These are phyloP conservation scores for Saprolegnia parasitica DNA, from an alignment of 352 stramenopile species.

Conservation along the genomic window DNA sequence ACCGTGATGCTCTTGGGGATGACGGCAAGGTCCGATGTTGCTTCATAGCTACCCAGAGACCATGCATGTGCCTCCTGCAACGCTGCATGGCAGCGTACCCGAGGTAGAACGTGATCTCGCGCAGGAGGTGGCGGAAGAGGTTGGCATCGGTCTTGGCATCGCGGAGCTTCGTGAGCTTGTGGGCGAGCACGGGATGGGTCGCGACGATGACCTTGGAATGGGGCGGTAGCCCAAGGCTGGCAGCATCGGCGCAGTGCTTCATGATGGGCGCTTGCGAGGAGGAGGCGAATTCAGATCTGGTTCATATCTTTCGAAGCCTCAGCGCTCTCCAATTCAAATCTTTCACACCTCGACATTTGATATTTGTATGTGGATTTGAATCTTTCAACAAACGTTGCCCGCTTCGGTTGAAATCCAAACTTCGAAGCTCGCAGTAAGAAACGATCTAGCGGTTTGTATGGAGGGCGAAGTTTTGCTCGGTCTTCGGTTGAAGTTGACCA, in stretches of 20 bases:
- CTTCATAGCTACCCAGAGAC: constrained; percentile 57
- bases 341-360: neutral
- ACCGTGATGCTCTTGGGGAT: constrained; percentile 72
- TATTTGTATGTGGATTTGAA: neutral
- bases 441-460: neutral
- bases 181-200: constrained; percentile 87
- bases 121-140: constrained; percentile 93
- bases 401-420: neutral
- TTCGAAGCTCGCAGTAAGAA: neutral
- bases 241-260: neutral
- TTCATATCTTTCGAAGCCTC: too few species aligned
- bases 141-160: constrained; percentile 88
- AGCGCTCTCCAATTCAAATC: neutral
- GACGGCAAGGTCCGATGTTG: constrained; percentile 63
- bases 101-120: constrained; percentile 98
- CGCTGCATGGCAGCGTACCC: constrained; percentile 62
- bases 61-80: neutral
- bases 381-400: neutral
- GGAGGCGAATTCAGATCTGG: too few species aligned
- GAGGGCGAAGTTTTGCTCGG: neutral
- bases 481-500: neutral
- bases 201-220: constrained; percentile 80
- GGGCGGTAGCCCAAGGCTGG: constrained; percentile 41
- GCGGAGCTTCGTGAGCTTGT: constrained; percentile 97
- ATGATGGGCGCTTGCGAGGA: neutral